Base-by-base conservation (phyloP, 768 basidiomycete genomes). In the Lactarius tabidus region DNA sequence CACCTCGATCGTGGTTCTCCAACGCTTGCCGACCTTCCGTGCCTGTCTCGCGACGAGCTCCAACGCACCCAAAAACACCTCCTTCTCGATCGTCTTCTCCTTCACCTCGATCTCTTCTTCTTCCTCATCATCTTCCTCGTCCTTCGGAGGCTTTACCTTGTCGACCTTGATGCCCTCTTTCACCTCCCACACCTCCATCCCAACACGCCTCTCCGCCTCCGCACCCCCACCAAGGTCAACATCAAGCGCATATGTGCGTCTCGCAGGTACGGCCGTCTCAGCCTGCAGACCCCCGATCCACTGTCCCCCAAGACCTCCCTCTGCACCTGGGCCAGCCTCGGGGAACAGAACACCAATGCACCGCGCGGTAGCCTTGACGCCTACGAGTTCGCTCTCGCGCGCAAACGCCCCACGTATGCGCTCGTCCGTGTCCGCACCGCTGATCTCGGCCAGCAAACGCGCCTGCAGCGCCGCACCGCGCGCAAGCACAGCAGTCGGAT, bases 401-500 rank as follows among this genome's bases (percentile, higher is more conserved):
- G 71, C 69, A 68, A 89, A 88, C 31, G 84, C 84, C 18, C 71
- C 73, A 31, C 77, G 73, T 29, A 91, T 71, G 64, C 85, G 84
- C 51, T 77, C 77, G 48, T 83, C 82, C 45, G 77, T 77, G 48
- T 83, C 82, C 45, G 79, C 80, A 52, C 79, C 77, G 3, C 77
- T 76, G 35, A 90, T 76, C 14, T 74, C 72, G 1, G 81, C 75
- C 41, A 93, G 78, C 41, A 91, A 72, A 54, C 83, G 82, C 2
- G 88, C 91, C 73, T 93, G 91, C 45, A 87, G 71, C 4, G 89
- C 91, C 63, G 85, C 87, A n/a, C 91, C 91, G 12, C 88, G 78
- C 1, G 90, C 86, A 0, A 93, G 79, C 56, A 92, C 80, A 12
- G 90, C 87, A 1, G 89, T 91, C 0, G 91, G 90, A 73, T 92